Percentiles rank a stretch among this genome's conserved stretches.
phyloP scores from a whole-genome alignment of 345 rosid species.

The Erodium maritimum region DNA sequence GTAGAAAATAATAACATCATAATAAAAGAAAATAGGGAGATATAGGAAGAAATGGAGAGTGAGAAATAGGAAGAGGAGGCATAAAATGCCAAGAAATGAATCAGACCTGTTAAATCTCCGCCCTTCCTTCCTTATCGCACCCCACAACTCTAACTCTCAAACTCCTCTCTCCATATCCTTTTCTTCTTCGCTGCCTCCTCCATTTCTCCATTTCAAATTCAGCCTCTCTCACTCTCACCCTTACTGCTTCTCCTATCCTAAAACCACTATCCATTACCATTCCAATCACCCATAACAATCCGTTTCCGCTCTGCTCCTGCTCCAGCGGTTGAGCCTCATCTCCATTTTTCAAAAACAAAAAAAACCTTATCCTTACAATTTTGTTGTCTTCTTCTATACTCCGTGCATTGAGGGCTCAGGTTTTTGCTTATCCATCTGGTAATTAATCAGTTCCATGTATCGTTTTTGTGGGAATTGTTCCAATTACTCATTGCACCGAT shows the following conservation, averaged over 20 bases:
- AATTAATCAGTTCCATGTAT: too few relatives aligned
- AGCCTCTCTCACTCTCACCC: slow-evolving; percentile 3
- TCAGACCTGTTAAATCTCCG: slow-evolving; percentile 78
- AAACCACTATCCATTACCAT: not conserved
- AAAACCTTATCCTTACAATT: not conserved
- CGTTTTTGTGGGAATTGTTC: too few relatives aligned
- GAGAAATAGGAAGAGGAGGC: slow-evolving; percentile 14
- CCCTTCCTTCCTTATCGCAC: slow-evolving; percentile 99
- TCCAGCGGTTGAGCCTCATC: not conserved
- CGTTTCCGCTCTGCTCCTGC: too few relatives aligned
- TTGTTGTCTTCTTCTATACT: not conserved
- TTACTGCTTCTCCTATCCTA: not conserved
- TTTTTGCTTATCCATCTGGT: not conserved
- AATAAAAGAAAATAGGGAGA: not conserved
- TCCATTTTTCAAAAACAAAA: too few relatives aligned
- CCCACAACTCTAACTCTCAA: slow-evolving; percentile 1
- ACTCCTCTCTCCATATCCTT: slow-evolving; percentile 12
- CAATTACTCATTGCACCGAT: too few relatives aligned
- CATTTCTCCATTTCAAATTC: slow-evolving; percentile 12
- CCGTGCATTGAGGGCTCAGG: not conserved
- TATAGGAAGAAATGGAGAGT: too few relatives aligned
- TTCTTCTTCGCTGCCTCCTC: slow-evolving; percentile 8
- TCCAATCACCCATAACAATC: not conserved
- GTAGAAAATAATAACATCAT: too few relatives aligned
- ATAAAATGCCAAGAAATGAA: slow-evolving; percentile 41